Evolutionary conservation across 78 protist genomes (phyloP), one percentile per base, ranked within the genome.

Genomic region (slime mould (Dictyostelium discoideum)): DNA sequence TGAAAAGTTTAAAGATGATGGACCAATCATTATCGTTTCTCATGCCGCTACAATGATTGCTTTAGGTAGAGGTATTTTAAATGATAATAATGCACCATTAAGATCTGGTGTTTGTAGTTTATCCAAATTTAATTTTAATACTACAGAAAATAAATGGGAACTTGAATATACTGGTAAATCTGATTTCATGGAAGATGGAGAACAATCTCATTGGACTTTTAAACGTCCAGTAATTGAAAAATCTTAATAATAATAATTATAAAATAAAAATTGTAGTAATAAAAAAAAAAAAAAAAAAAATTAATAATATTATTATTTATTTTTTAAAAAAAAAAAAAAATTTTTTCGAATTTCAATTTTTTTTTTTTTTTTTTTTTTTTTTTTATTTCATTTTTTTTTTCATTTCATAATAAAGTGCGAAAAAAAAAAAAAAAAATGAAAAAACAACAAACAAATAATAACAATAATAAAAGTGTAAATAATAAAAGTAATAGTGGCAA

Each of bases 41-140:
- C 94, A 90, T 50, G 94, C 94, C 20, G 94, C 94, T 29, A 90
- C 94, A 67, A 24, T 90, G 94, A 82, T 90, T 82, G 87, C 88
- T 32, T 42, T 90, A 5, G 76, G 94, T 50, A 90, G 94, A 82
- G 80, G 78, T 73, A 39, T 90, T 10, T 44, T 90, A 18, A 50
- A 82, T 26, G 94, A 90, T 37, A 24, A 39, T 18, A 7, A 24
- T 1, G 83, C 83, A 18, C 94, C 72, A 26, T 46, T 90, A n/a
- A 63, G 94, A 82, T 65, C 87, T 18, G 94, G 94, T 82, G 94
- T 90, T 39, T 90, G 94, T 48, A 77, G 80, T 77, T 48, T 90
- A 20, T 69, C 88, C 5, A 90, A 90, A 72, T 29, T 72, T 42
- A 42, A 40, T 44, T 5, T 29, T 10, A 32, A 73, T 73, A 8